Evolutionary conservation across 192 early-diverging fungal genomes (phyloP).

Genomic region (Diversispora eburnea): DNA sequence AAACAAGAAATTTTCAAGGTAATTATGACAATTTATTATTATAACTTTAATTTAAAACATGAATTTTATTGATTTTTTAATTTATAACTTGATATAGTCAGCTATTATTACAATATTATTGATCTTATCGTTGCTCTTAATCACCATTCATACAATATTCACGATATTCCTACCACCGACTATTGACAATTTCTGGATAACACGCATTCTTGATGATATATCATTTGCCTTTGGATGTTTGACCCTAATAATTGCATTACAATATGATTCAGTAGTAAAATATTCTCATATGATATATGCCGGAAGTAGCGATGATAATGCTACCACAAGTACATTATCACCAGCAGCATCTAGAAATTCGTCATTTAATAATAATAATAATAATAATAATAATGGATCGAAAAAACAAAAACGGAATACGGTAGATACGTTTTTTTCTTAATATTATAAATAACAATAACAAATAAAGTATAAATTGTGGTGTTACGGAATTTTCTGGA

Average conservation of each 20-base stretch:
- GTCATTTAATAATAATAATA: no score
- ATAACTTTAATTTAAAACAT: background rate
- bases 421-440: no score
- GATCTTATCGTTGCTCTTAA: background rate
- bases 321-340: background rate
- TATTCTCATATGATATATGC: slow-evolving; percentile 5
- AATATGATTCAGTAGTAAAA: background rate
- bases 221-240: background rate
- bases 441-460: no score
- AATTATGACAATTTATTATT: background rate
- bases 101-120: background rate
- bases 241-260: background rate
- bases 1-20: background rate
- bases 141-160: background rate
- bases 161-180: background rate
- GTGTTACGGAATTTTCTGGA: no score
- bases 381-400: no score
- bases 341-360: background rate
- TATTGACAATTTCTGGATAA: slow-evolving; percentile 1
- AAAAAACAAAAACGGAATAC: no score
- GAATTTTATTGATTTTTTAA: background rate
- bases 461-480: no score
- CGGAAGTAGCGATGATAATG: background rate
- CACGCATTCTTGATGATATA: background rate
- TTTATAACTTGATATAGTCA: background rate